These are phyloP conservation scores for Bacterosira constricta DNA, from an alignment of 108 stramenopile genomes.

Conservation along the genomic window DNA sequence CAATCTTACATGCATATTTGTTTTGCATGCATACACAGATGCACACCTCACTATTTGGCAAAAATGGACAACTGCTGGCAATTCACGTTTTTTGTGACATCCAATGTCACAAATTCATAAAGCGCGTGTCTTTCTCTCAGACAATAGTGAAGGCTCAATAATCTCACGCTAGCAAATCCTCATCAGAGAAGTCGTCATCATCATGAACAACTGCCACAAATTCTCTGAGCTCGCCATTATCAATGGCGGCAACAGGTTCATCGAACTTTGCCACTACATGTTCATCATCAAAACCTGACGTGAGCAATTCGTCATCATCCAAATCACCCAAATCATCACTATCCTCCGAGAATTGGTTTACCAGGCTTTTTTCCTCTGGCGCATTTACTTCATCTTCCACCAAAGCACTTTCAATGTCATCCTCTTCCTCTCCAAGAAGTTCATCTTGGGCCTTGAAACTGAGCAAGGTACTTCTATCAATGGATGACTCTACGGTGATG, in stretches of 20 bases:
- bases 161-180: slow-evolving; percentile 13
- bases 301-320: slow-evolving; percentile 39
- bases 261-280: neutral
- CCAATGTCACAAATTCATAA: too few relatives aligned
- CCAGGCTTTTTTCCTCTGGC: neutral
- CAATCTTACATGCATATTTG: too few relatives aligned
- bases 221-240: neutral
- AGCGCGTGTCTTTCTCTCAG: too few relatives aligned
- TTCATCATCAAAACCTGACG: slow-evolving; percentile 9
- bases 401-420: neutral
- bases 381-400: neutral
- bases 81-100: too few relatives aligned
- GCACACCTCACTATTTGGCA: too few relatives aligned
- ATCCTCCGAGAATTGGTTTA: neutral
- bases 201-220: slow-evolving; percentile 1
- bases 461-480: slow-evolving; percentile 6
- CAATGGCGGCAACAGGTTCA: neutral
- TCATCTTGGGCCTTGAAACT: slow-evolving; percentile 20
- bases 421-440: neutral
- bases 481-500: slow-evolving; percentile 5
- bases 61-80: too few relatives aligned
- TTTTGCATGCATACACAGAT: too few relatives aligned
- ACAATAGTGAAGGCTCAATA: too few relatives aligned
- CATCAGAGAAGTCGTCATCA: slow-evolving; percentile 15
- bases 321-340: slow-evolving; percentile 22